These are phyloP conservation scores for Blastobotrys elegans DNA, from an alignment of 1,139 yeast genomes.

Conservation along the genomic window DNA sequence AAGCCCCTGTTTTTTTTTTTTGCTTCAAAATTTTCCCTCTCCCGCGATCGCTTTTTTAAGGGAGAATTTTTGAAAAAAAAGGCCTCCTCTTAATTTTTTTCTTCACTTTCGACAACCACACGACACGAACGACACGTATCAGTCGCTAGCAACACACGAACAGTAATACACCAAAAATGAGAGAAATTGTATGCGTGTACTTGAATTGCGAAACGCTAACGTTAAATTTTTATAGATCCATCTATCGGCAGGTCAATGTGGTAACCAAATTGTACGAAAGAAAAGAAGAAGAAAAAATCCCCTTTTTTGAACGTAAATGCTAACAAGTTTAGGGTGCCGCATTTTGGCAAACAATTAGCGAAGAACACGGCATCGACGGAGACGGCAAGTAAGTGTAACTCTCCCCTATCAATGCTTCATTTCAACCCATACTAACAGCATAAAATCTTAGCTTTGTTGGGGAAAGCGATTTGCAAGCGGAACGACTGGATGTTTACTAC, in stretches of 20 bases:
- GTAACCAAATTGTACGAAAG: constrained; percentile 88
- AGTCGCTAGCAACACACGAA: constrained; percentile 1
- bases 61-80: no score
- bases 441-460: constrained; percentile 26
- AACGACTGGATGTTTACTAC: constrained; percentile 49
- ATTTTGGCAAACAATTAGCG: constrained; percentile 96
- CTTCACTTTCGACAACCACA: constrained; percentile 3
- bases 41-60: background rate
- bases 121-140: constrained; percentile 4
- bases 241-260: constrained; percentile 98
- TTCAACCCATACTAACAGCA: constrained; percentile 13
- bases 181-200: constrained; percentile 28
- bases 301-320: no score
- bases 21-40: background rate
- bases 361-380: constrained; percentile 90
- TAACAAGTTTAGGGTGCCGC: constrained; percentile 67
- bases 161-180: constrained; percentile 16
- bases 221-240: constrained; percentile 58
- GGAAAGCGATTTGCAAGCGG: constrained; percentile 39
- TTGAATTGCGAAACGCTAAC: no score
- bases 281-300: background rate
- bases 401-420: no score
- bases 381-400: constrained; percentile 44
- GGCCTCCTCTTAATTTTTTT: constrained; percentile 2
- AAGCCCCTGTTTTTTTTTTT: constrained; percentile 3